Percentiles rank a stretch among this genome's conserved stretches.
These are phyloP conservation scores for Dillenia suffruticosa DNA, from an alignment of 164 flowering plant species.

Conservation along the genomic window DNA sequence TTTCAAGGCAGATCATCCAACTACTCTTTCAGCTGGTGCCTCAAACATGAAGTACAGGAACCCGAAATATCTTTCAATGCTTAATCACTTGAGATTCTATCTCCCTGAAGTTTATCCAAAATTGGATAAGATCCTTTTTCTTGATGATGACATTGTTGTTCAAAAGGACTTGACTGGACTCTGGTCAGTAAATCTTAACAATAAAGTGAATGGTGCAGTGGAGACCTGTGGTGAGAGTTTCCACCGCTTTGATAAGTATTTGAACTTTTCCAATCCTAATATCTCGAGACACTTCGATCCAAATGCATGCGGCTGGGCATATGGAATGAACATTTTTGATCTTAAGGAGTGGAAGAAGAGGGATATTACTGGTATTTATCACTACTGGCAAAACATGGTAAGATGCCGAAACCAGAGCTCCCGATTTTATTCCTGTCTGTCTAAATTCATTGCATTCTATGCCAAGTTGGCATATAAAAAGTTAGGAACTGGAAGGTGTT, in stretches of 20 bases:
- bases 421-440: neutral
- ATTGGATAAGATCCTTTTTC: conserved; percentile 91
- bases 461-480: neutral
- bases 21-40: conserved; percentile 78
- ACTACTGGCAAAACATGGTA: conserved; percentile 98
- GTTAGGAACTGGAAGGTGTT: too few relatives aligned
- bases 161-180: conserved; percentile 89
- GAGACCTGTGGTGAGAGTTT: conserved; percentile 99
- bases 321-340: conserved; percentile 97
- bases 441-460: neutral
- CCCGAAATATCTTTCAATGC: conserved; percentile 98
- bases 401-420: conserved; percentile 6
- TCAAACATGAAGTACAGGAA: conserved; percentile 95
- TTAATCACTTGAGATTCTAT: conserved; percentile 93
- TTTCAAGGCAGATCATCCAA: conserved; percentile 89
- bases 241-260: conserved; percentile 95
- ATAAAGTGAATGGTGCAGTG: conserved; percentile 98
- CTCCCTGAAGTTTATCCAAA: conserved; percentile 96
- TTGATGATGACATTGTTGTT: conserved; percentile 98
- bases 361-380: conserved; percentile 98
- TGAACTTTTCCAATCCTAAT: conserved; percentile 90
- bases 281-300: conserved; percentile 86
- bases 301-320: conserved; percentile 99
- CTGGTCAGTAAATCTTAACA: conserved; percentile 88
- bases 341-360: conserved; percentile 90